phyloP scores from a whole-genome alignment of 2,329 filamentous ascomycete genomes.

The Colletotrichum sp. region DNA sequence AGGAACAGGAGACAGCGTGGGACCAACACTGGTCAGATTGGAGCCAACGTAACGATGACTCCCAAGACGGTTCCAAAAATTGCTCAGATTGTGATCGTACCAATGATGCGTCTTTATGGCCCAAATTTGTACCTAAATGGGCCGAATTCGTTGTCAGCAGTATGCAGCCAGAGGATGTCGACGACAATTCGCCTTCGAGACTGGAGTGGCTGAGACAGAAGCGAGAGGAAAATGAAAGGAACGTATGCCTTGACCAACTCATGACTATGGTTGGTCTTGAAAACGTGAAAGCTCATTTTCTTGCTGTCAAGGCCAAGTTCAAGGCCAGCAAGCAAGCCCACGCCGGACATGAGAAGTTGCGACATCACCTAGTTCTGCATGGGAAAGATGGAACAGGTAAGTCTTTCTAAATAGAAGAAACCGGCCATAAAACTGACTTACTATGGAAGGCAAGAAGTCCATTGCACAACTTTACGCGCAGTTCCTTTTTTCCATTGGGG shows the following conservation, averaged over 20 bases:
- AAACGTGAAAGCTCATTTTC: background rate
- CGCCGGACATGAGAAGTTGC: background rate
- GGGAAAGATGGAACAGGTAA: background rate
- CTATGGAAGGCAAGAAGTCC: slow-evolving; percentile 58
- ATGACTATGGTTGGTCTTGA: slow-evolving; percentile 70
- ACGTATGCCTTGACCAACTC: slow-evolving; percentile 60
- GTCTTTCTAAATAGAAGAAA: background rate
- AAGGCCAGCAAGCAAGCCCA: background rate
- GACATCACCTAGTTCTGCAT: background rate
- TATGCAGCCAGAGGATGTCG: slow-evolving; percentile 29
- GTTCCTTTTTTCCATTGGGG: slow-evolving; percentile 41
- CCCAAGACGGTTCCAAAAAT: slow-evolving; percentile 32
- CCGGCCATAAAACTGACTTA: background rate
- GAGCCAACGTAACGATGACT: slow-evolving; percentile 16
- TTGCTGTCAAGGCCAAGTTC: background rate
- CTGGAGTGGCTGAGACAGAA: slow-evolving; percentile 39
- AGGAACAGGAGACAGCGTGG: background rate
- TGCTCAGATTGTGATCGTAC: slow-evolving; percentile 14
- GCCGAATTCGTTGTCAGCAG: background rate
- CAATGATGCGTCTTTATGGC: background rate
- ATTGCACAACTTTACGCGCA: slow-evolving; percentile 63
- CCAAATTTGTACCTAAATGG: background rate
- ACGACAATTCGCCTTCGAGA: slow-evolving; percentile 46
- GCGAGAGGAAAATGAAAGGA: slow-evolving; percentile 54
- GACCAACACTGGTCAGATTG: background rate